These are phyloP conservation scores for Aspergillus sp. DNA, from an alignment of 2,329 filamentous ascomycete genomes.

Conservation along the genomic window DNA sequence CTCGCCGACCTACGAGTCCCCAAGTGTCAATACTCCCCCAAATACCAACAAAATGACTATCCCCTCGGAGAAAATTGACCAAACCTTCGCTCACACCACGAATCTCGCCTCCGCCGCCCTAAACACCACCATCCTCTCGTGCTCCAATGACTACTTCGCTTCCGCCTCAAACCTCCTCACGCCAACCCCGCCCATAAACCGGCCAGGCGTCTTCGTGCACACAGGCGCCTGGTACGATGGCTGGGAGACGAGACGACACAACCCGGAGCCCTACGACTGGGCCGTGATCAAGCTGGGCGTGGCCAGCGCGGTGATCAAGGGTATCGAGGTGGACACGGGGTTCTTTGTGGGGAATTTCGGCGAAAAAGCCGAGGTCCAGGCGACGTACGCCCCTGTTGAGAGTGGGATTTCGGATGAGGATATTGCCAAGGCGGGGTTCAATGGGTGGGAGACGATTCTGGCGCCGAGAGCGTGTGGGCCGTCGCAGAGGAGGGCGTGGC, in stretches of 20 bases:
- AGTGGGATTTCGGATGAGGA: slow-evolving; percentile 19
- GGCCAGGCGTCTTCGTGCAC: slow-evolving; percentile 51
- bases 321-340: slow-evolving; percentile 39
- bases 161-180: slow-evolving; percentile 51
- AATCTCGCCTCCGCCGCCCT: slow-evolving; percentile 40
- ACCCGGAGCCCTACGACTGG: slow-evolving; percentile 51
- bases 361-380: slow-evolving; percentile 36
- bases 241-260: slow-evolving; percentile 57
- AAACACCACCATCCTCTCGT: slow-evolving; percentile 47
- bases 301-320: slow-evolving; percentile 30
- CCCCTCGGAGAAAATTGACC: slow-evolving; percentile 44
- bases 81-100: slow-evolving; percentile 48
- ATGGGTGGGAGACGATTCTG: slow-evolving; percentile 33
- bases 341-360: slow-evolving; percentile 41
- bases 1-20: no score
- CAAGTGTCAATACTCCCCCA: background rate
- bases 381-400: slow-evolving; percentile 16
- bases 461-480: slow-evolving; percentile 33
- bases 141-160: slow-evolving; percentile 56
- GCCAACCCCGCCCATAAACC: slow-evolving; percentile 47
- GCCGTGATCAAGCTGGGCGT: slow-evolving; percentile 53
- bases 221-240: slow-evolving; percentile 58
- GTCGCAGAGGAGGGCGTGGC: slow-evolving; percentile 37
- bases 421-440: slow-evolving; percentile 26
- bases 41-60: slow-evolving; percentile 16